Percentiles rank a stretch among this genome's conserved stretches.
Evolutionary conservation across 2,329 filamentous ascomycete genomes (phyloP).

Genomic region (Epichloe sibirici): DNA sequence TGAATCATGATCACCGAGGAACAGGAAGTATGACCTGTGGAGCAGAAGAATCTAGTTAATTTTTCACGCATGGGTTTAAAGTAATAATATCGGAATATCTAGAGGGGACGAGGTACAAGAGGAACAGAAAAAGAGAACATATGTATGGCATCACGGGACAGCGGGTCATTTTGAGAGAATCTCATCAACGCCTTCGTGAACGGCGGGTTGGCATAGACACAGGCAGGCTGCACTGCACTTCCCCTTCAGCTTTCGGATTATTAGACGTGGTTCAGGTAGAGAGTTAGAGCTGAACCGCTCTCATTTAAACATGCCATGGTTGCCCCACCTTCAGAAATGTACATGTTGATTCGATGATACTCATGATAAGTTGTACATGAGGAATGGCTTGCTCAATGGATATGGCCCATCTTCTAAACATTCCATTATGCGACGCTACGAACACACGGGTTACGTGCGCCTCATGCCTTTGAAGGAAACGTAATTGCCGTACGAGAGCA

Average conservation of each 20-base stretch:
- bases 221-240: not conserved
- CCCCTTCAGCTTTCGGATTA: not conserved
- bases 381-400: no score
- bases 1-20: not conserved
- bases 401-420: no score
- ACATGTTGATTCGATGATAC: not conserved
- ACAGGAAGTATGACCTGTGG: not conserved
- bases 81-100: constrained; percentile 2
- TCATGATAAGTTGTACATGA: not conserved
- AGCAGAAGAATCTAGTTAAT: not conserved
- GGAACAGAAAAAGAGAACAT: not conserved
- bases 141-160: not conserved
- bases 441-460: no score
- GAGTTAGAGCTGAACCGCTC: not conserved
- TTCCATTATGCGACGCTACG: no score
- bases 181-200: not conserved
- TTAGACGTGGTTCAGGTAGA: constrained; percentile 1
- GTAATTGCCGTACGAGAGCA: no score
- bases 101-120: not conserved
- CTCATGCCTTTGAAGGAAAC: no score
- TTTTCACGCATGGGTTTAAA: not conserved
- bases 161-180: not conserved
- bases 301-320: not conserved
- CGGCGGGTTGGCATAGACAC: constrained; percentile 5
- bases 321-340: not conserved